phyloP scores from a whole-genome alignment of 768 basidiomycete genomes.

The Sporobolomyces phaffii region DNA sequence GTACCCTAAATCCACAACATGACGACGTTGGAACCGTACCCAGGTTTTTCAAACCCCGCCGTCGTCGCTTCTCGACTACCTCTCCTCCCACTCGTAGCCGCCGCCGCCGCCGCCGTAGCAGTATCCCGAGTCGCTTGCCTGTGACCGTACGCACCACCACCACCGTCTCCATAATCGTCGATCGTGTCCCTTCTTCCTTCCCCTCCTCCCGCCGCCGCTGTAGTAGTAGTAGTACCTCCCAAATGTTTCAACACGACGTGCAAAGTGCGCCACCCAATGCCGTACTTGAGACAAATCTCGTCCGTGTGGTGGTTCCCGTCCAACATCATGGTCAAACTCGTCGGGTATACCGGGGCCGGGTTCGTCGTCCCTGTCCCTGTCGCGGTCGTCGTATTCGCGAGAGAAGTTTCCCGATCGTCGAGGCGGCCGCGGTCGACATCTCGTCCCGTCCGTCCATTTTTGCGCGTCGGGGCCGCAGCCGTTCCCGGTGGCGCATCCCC shows the following conservation, averaged over 20 bases:
- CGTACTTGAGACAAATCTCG: conserved; percentile 75
- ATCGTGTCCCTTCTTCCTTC: background rate
- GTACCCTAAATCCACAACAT: conserved; percentile 12
- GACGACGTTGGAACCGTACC: conserved; percentile 15
- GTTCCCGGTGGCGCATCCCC: too few species aligned
- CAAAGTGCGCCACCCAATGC: conserved; percentile 74
- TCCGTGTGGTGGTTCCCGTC: conserved; percentile 91
- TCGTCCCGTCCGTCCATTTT: too few species aligned
- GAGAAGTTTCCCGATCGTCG: background rate
- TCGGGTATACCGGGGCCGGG: conserved; percentile 51
- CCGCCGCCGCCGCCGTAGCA: background rate
- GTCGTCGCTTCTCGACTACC: background rate
- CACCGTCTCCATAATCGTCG: background rate
- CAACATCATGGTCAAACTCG: conserved; percentile 57
- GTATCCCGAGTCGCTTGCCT: too few species aligned
- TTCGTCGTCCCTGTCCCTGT: background rate
- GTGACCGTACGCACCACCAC: background rate
- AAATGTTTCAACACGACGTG: conserved; percentile 50
- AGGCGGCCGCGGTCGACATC: too few species aligned
- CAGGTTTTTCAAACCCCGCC: background rate
- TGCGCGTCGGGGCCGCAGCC: too few species aligned
- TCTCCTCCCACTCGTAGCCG: background rate
- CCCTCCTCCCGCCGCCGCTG: too few species aligned
- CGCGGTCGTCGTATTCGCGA: too few species aligned
- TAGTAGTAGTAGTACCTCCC: too few species aligned